phyloP scores from a whole-genome alignment of 2,329 filamentous ascomycete genomes.

The Seiridium unicorne region DNA sequence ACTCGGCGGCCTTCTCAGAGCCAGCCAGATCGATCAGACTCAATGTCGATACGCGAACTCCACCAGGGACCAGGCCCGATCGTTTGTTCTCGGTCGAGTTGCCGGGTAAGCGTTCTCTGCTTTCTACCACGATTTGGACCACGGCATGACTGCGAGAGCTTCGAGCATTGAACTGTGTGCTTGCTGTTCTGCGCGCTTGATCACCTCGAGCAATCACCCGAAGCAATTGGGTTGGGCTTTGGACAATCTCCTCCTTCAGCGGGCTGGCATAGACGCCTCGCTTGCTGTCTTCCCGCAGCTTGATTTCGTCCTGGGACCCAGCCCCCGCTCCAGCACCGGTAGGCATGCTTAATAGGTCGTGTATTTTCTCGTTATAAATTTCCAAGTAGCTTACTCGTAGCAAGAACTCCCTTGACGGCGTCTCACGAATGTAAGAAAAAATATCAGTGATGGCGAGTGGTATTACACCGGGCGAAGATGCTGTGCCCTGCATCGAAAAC shows the following conservation, averaged over 20 bases:
- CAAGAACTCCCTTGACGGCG: slow-evolving; percentile 88
- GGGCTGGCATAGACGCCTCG: slow-evolving; percentile 94
- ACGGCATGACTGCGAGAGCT: slow-evolving; percentile 98
- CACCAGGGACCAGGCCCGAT: slow-evolving; percentile 72
- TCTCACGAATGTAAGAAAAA: slow-evolving; percentile 98
- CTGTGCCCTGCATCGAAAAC: slow-evolving; percentile 98
- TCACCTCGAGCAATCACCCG: slow-evolving; percentile 95
- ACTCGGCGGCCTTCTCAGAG: slow-evolving; percentile 92
- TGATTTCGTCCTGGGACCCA: slow-evolving; percentile 83
- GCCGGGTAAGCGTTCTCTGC: slow-evolving; percentile 76
- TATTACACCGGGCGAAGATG: slow-evolving; percentile 92
- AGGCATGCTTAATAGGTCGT: slow-evolving; percentile 83
- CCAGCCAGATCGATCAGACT: slow-evolving; percentile 96
- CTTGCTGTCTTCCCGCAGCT: slow-evolving; percentile 93
- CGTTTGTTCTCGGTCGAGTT: slow-evolving; percentile 59
- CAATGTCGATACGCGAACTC: slow-evolving; percentile 90
- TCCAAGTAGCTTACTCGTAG: slow-evolving; percentile 96
- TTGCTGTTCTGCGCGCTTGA: slow-evolving; percentile 83
- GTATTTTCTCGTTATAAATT: slow-evolving; percentile 98
- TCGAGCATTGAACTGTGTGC: slow-evolving; percentile 94
- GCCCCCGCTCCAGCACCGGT: slow-evolving; percentile 54
- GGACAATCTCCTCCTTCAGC: slow-evolving; percentile 96
- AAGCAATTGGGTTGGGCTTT: slow-evolving; percentile 92
- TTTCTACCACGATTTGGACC: slow-evolving; percentile 98
- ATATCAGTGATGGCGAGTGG: slow-evolving; percentile 97